phyloP scores from a whole-genome alignment of 2,329 filamentous ascomycete genomes.

The Trichophyton schoenleinii region DNA sequence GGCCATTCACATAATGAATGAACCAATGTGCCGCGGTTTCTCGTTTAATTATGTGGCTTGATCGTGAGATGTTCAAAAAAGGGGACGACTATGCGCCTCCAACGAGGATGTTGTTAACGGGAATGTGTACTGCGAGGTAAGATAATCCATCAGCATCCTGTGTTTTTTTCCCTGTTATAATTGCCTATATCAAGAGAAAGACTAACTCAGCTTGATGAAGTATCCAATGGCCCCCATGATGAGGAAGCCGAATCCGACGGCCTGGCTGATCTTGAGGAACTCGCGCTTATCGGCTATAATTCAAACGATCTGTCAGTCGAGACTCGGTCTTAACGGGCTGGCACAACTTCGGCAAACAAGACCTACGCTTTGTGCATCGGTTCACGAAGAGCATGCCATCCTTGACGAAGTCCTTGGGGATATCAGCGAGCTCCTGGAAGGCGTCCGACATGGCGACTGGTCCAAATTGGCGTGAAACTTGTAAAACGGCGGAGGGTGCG shows the following conservation, averaged over 20 bases:
- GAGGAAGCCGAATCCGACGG: constrained; percentile 47
- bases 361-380: constrained; percentile 37
- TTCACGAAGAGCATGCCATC: constrained; percentile 39
- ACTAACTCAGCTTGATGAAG: constrained; percentile 48
- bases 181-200: background rate
- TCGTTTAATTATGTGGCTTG: background rate
- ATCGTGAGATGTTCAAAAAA: background rate
- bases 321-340: background rate
- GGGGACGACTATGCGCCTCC: constrained; percentile 29
- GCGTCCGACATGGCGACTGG: constrained; percentile 42
- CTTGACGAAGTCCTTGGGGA: constrained; percentile 43
- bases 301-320: background rate
- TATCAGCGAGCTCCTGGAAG: constrained; percentile 48
- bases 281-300: constrained; percentile 44
- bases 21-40: background rate
- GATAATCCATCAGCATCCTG: background rate
- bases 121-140: constrained; percentile 33
- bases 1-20: background rate
- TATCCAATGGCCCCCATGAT: constrained; percentile 50
- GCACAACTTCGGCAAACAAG: background rate
- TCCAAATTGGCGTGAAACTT: background rate
- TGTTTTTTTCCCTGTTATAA: background rate
- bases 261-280: constrained; percentile 50
- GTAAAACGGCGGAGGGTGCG: background rate
- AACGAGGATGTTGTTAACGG: constrained; percentile 40